Base-by-base conservation (phyloP, 2,329 filamentous ascomycete species). In the Trichoderma breve region DNA sequence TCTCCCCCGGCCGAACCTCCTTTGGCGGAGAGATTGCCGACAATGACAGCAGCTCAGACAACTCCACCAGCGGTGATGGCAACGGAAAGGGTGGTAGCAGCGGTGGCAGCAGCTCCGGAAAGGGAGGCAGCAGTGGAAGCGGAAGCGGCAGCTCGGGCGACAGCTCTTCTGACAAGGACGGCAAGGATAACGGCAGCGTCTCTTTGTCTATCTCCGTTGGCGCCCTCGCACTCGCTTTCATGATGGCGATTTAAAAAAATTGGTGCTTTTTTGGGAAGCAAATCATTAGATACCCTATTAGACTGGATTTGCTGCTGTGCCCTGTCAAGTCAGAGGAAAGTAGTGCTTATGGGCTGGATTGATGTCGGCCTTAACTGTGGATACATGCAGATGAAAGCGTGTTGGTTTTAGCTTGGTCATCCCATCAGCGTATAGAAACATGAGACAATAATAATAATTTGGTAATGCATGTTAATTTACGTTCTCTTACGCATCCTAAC, bases 21-120 rank as follows among this genome's bases (percentile, higher is more conserved):
- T 80, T 77, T 70, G 80, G 80, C n/a, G 80, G 79, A 28, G 75
- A 79, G 36, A 60, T 80, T 61, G 75, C 76, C 11, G 71, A 74
- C 26, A 73, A 76, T 30, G 58, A 72, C 14, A 47, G 15, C 26
- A 57, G 66, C 30, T 28, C 18, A 39, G 28, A 57, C 24, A 36
- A 57, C 24, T 57, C 43, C n/a, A 47, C 32, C 28, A 14, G 21
- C n/a, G 24, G 36, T 9, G 28, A 11, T 15, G n/a, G 18, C 32
- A 47, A n/a, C 21, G 15, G 34, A 30, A 34, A 15, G 1, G 2
- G 24, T 7, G 47, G 58, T 24, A 12, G 21, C 21, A 58, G 30
- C 26, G 30, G 70, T 18, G 47, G 58, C 3, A 57, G 36, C 6
- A 32, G 70, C 21, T 24, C 36, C 12, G 14, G 34, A 30, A 24